Conservation (phyloP, 2,329 filamentous ascomycete genomes). For the Phialocephala subalpina region DNA sequence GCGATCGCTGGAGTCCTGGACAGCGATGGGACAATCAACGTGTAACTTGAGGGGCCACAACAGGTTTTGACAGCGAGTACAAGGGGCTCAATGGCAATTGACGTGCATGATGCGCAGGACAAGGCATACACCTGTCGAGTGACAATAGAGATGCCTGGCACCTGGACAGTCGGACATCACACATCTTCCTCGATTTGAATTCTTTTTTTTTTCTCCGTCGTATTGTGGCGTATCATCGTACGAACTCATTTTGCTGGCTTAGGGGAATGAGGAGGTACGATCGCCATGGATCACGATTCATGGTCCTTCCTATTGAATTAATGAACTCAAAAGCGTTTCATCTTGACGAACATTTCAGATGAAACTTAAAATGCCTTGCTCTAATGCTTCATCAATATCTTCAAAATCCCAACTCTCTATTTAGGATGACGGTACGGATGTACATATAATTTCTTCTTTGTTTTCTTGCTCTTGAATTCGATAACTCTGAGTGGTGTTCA, state of each 20-base stretch:
- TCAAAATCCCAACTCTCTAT: background rate
- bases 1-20: background rate
- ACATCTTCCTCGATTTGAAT: too few relatives aligned
- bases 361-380: background rate
- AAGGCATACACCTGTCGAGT: background rate
- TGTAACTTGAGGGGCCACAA: background rate
- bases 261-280: background rate
- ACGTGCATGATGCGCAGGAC: background rate
- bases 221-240: background rate
- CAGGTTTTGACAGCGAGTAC: slow-evolving; percentile 10
- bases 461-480: background rate
- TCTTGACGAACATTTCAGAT: background rate
- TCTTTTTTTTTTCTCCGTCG: too few relatives aligned
- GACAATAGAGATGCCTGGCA: background rate
- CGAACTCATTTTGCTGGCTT: background rate
- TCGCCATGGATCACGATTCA: background rate
- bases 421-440: background rate
- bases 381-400: background rate
- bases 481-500: background rate
- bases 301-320: background rate
- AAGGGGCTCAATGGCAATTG: background rate
- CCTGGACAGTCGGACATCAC: background rate
- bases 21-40: background rate
- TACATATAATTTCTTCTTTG: background rate
- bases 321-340: background rate